A percentile compares a stretch with the other conserved stretches of the same genome.
phyloP scores from a whole-genome alignment of 208 protist species.

The Borovskyia barvae region DNA sequence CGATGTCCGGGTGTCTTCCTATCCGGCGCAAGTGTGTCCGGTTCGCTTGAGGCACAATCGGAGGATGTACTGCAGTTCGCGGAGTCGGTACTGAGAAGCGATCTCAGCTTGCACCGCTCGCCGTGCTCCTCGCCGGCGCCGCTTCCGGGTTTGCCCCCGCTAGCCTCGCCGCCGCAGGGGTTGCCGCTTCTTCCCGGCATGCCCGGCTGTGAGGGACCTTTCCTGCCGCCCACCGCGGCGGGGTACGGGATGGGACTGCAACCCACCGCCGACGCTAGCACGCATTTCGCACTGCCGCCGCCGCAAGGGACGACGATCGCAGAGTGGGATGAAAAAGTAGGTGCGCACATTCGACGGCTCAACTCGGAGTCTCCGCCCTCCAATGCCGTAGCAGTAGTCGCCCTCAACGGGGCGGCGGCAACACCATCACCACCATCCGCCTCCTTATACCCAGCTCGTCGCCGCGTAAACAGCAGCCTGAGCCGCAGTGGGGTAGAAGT shows the following conservation, averaged over 20 bases:
- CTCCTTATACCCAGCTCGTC: too few relatives aligned
- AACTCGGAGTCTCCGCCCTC: too few relatives aligned
- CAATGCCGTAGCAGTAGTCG: too few relatives aligned
- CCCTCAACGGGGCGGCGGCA: too few relatives aligned
- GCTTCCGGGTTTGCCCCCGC: constrained; percentile 34
- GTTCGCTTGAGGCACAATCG: constrained; percentile 28
- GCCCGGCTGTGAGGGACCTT: constrained; percentile 47
- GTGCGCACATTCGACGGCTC: too few relatives aligned
- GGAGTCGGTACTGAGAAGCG: constrained; percentile 25
- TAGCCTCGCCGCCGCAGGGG: constrained; percentile 22
- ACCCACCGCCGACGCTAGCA: constrained; percentile 4
- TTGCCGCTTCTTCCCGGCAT: constrained; percentile 46
- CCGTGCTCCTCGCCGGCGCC: background rate
- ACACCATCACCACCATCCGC: too few relatives aligned
- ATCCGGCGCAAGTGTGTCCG: constrained; percentile 29
- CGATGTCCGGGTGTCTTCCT: constrained; percentile 33
- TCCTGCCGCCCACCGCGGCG: constrained; percentile 24
- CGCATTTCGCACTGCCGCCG: constrained; percentile 40
- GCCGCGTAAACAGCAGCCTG: background rate
- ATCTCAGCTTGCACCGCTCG: background rate
- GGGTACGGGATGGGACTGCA: constrained; percentile 15
- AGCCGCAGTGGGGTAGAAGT: constrained; percentile 7
- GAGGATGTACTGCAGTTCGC: constrained; percentile 41
- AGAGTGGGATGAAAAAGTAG: constrained; percentile 29
- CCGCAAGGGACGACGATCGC: constrained; percentile 33